phyloP scores from a whole-genome alignment of 768 basidiomycete genomes.

The Tricholoma bakamatsutake region DNA sequence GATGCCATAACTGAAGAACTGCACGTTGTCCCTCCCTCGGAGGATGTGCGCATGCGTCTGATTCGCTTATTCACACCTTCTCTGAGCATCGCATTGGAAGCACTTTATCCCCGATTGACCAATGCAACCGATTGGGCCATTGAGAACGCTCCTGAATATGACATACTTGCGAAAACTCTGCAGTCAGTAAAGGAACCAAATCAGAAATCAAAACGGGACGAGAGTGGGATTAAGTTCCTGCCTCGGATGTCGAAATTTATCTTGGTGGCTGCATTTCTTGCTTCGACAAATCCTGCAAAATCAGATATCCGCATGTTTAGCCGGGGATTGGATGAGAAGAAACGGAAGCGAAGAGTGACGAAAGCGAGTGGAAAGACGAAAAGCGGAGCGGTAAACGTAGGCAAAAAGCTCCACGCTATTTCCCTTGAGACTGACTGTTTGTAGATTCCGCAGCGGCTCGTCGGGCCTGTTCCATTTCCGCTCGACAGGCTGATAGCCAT shows the following conservation, averaged over 20 bases:
- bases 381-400: constrained; percentile 33
- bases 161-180: constrained; percentile 30
- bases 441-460: constrained; percentile 69
- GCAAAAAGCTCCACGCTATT: constrained; percentile 14
- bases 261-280: constrained; percentile 71
- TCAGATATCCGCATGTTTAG: constrained; percentile 83
- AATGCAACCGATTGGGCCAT: constrained; percentile 60
- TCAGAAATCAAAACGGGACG: not conserved
- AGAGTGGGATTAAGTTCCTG: constrained; percentile 29
- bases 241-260: constrained; percentile 72
- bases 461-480: constrained; percentile 75
- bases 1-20: constrained; percentile 4
- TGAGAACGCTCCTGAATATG: constrained; percentile 39
- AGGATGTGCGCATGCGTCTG: constrained; percentile 63
- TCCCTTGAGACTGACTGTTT: not conserved
- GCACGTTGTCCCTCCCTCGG: constrained; percentile 35
- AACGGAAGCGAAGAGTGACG: constrained; percentile 39
- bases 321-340: constrained; percentile 61
- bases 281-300: constrained; percentile 79
- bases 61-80: constrained; percentile 57
- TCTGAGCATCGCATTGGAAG: constrained; percentile 55
- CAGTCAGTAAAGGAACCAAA: constrained; percentile 7
- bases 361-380: constrained; percentile 33
- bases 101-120: constrained; percentile 62
- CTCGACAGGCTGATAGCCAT: constrained; percentile 78